These are phyloP conservation scores for Phytophthora colocasiae DNA, from an alignment of 352 stramenopile genomes.

Conservation along the genomic window DNA sequence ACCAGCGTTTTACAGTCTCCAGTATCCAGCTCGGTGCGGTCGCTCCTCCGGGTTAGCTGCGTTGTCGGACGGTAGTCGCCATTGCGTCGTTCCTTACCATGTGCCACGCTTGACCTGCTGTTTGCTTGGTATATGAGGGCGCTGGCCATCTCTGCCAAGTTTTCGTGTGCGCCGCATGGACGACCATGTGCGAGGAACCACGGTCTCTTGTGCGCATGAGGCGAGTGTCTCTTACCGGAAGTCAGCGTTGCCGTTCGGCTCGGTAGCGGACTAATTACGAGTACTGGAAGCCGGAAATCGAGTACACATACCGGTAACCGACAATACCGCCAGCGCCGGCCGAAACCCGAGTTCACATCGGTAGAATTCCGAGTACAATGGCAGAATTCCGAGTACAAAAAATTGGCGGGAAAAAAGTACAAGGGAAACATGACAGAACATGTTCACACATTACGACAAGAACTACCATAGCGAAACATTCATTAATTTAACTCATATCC, in stretches of 20 bases:
- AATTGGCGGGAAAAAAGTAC: too few species aligned
- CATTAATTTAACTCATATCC: too few species aligned
- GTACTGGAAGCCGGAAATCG: too few species aligned
- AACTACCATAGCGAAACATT: too few species aligned
- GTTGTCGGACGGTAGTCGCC: constrained; percentile 14
- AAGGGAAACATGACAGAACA: too few species aligned
- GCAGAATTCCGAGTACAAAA: too few species aligned
- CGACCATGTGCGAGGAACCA: constrained; percentile 24
- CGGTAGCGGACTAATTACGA: too few species aligned
- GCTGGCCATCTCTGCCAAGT: constrained; percentile 28
- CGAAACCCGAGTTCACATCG: too few species aligned
- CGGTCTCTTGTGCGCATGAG: constrained; percentile 18
- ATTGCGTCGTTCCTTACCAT: constrained; percentile 26
- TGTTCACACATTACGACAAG: too few species aligned
- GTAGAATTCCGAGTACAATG: too few species aligned
- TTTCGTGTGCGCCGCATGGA: constrained; percentile 31
- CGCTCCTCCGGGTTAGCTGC: constrained; percentile 7
- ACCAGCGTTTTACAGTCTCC: neutral
- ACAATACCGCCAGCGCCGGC: too few species aligned
- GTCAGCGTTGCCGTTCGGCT: constrained; percentile 31
- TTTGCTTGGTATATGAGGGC: constrained; percentile 19
- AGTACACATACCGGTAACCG: too few species aligned
- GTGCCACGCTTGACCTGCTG: constrained; percentile 23
- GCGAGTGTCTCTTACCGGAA: constrained; percentile 38
- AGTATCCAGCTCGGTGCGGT: constrained; percentile 31